A percentile compares a stretch with the other conserved stretches of the same genome.
Evolutionary conservation across 345 rosid genomes (phyloP).

Genomic region (Gossypium turneri): DNA sequence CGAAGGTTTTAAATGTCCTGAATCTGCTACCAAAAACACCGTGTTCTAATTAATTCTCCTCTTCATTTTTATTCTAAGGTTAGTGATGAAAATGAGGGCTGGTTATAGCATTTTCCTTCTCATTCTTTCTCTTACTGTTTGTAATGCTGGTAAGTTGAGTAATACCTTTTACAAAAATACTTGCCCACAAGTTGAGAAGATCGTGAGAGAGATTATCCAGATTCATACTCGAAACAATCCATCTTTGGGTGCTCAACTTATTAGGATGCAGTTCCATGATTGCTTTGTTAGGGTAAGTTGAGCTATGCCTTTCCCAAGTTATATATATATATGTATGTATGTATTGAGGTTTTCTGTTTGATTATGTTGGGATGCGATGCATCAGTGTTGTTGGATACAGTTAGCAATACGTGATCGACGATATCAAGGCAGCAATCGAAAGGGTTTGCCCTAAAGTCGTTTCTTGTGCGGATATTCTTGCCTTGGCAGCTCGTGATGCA

Average conservation of each 20-base stretch:
- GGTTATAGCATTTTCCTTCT: neutral
- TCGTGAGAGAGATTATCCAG: conserved; percentile 33
- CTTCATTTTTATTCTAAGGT: no score
- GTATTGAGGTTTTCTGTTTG: neutral
- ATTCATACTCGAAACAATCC: conserved; percentile 24
- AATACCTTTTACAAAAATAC: conserved; percentile 8
- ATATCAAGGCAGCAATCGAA: conserved; percentile 45
- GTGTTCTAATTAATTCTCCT: neutral
- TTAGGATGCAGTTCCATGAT: conserved; percentile 61
- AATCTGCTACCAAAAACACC: no score
- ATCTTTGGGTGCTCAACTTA: conserved; percentile 43
- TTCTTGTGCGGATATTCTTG: conserved; percentile 58
- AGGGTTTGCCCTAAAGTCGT: conserved; percentile 42
- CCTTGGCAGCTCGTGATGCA: conserved; percentile 62
- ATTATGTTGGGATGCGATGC: conserved; percentile 49
- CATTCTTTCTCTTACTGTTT: conserved; percentile 5
- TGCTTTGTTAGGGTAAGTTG: conserved; percentile 45
- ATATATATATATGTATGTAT: neutral
- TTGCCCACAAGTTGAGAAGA: conserved; percentile 38
- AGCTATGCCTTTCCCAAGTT: neutral
- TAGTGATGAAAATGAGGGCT: neutral
- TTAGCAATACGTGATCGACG: conserved; percentile 43
- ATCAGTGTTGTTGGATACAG: conserved; percentile 13
- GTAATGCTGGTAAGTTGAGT: conserved; percentile 13
- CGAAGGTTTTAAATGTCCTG: neutral